Percentiles rank a stretch among this genome's conserved stretches.
These are phyloP conservation scores for Coniochaeta ligniaria DNA, from an alignment of 2,329 filamentous ascomycete genomes.

Conservation along the genomic window DNA sequence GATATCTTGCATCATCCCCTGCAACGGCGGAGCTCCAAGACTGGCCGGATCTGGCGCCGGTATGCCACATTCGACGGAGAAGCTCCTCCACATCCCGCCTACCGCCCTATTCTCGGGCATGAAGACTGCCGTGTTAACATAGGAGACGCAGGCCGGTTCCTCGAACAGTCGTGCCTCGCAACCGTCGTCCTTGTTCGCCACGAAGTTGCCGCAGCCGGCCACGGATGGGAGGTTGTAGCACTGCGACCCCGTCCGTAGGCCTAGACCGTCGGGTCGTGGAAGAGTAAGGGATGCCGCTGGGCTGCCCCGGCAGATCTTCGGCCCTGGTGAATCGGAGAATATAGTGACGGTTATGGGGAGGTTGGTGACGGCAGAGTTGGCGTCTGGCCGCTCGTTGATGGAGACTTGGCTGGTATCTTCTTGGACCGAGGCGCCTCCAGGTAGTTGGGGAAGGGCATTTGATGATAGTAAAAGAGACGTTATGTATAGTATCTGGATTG, in stretches of 20 bases:
- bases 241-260: slow-evolving; percentile 14
- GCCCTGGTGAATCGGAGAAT: slow-evolving; percentile 25
- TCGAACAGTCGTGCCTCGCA: slow-evolving; percentile 28
- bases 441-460: slow-evolving; percentile 5
- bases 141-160: slow-evolving; percentile 23
- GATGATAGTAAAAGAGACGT: not conserved
- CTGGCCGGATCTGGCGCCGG: slow-evolving; percentile 13
- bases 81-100: slow-evolving; percentile 25
- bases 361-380: slow-evolving; percentile 32
- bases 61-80: slow-evolving; percentile 26
- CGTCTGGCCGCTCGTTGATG: slow-evolving; percentile 30
- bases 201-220: slow-evolving; percentile 26
- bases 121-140: slow-evolving; percentile 28
- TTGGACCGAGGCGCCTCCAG: slow-evolving; percentile 9
- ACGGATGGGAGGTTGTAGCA: slow-evolving; percentile 26
- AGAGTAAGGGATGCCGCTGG: slow-evolving; percentile 19
- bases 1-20: slow-evolving; percentile 11
- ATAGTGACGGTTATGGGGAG: slow-evolving; percentile 42
- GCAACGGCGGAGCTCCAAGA: slow-evolving; percentile 16
- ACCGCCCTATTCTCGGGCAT: slow-evolving; percentile 23
- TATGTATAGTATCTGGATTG: not conserved
- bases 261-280: slow-evolving; percentile 14
- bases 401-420: slow-evolving; percentile 20
- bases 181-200: slow-evolving; percentile 27
- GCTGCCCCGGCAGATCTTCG: slow-evolving; percentile 25